Evolutionary conservation across 2,329 filamentous ascomycete species (phyloP).

Genomic region (Xylaria sp.): DNA sequence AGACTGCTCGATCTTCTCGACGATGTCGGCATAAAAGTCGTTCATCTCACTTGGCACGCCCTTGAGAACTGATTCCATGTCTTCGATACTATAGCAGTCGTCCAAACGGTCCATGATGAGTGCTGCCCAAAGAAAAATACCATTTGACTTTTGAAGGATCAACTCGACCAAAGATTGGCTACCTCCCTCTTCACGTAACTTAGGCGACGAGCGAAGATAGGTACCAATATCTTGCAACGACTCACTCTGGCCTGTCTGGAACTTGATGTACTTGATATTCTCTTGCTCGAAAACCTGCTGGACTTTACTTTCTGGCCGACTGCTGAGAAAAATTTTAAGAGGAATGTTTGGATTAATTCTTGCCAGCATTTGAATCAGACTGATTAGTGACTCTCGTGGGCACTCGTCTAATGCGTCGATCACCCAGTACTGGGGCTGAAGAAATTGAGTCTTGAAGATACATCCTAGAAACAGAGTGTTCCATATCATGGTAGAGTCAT

Average conservation of each 20-base stretch:
- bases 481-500: constrained; percentile 8
- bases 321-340: not conserved
- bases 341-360: not conserved
- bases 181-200: not conserved
- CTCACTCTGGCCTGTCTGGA: not conserved
- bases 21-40: not conserved
- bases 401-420: constrained; percentile 6
- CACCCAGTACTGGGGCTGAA: constrained; percentile 4
- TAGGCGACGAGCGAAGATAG: not conserved
- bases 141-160: not conserved
- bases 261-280: not conserved
- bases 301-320: not conserved
- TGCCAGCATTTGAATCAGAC: not conserved
- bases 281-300: not conserved
- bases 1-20: not conserved
- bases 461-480: constrained; percentile 5
- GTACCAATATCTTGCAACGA: not conserved
- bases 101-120: not conserved
- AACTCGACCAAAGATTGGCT: not conserved
- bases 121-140: not conserved
- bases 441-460: constrained; percentile 1
- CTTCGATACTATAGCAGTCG: not conserved
- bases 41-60: not conserved
- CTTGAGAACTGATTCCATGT: not conserved
- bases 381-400: not conserved